A percentile compares a stretch with the other conserved stretches of the same genome.
These are phyloP conservation scores for Trichophyton simii DNA, from an alignment of 2,329 filamentous ascomycete species.

Conservation along the genomic window DNA sequence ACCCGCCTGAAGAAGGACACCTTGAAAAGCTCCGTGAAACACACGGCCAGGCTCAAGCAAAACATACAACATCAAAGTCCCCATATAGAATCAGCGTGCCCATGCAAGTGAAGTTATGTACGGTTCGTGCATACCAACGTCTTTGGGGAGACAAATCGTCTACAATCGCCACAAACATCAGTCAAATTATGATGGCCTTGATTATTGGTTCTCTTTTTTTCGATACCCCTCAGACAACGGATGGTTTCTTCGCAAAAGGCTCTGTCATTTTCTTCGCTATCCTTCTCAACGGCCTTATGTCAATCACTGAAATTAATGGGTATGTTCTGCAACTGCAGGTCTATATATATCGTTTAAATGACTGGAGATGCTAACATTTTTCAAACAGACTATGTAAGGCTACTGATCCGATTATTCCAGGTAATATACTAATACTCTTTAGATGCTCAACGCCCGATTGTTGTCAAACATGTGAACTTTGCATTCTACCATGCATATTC, in stretches of 20 bases:
- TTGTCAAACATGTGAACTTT: constrained; percentile 81
- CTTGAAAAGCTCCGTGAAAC: constrained; percentile 22
- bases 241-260: constrained; percentile 65
- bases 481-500: constrained; percentile 82
- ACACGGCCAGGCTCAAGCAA: constrained; percentile 25
- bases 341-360: not conserved
- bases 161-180: constrained; percentile 52
- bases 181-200: constrained; percentile 61
- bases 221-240: constrained; percentile 49
- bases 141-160: constrained; percentile 63
- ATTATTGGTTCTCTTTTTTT: constrained; percentile 53
- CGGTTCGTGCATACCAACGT: constrained; percentile 67
- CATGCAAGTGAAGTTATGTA: constrained; percentile 69
- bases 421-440: constrained; percentile 28
- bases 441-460: constrained; percentile 80
- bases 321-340: constrained; percentile 1
- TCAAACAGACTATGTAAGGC: constrained; percentile 16
- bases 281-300: constrained; percentile 49
- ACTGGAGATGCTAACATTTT: not conserved
- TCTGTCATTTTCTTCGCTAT: constrained; percentile 77
- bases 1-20: constrained; percentile 23
- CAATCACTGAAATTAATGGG: constrained; percentile 58
- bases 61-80: constrained; percentile 26
- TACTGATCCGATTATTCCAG: not conserved
- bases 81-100: constrained; percentile 67